Percentiles rank a stretch among this genome's conserved stretches.
Conservation (phyloP, 192 early-diverging fungal genomes). For the Linnemannia hyalina region DNA sequence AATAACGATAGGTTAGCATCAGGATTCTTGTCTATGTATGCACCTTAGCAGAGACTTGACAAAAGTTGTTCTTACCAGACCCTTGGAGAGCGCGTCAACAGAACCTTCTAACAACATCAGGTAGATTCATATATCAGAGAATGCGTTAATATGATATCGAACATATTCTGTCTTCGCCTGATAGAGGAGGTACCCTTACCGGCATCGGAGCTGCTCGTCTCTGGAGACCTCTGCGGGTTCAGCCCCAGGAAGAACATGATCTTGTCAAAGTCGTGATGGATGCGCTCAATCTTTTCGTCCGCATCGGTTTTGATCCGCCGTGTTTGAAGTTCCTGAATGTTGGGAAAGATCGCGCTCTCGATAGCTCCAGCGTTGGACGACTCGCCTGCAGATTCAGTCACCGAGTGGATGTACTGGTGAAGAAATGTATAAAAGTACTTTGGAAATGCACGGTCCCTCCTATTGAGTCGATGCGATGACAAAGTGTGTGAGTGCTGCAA, state of each 20-base stretch:
- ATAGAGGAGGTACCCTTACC: neutral
- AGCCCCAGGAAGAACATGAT: conserved; percentile 71
- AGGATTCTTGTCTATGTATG: no score
- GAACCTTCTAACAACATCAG: neutral
- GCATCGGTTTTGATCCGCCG: conserved; percentile 62
- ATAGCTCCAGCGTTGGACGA: conserved; percentile 24
- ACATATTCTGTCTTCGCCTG: neutral
- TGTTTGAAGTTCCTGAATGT: conserved; percentile 9
- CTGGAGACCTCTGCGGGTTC: conserved; percentile 17
- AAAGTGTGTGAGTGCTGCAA: neutral
- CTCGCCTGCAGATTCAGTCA: conserved; percentile 66
- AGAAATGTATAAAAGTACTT: conserved; percentile 81
- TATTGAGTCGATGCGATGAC: conserved; percentile 15
- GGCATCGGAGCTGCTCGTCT: neutral
- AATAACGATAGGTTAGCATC: neutral
- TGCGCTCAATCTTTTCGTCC: conserved; percentile 82
- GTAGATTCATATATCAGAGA: neutral
- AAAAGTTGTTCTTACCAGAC: neutral
- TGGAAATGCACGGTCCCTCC: conserved; percentile 83
- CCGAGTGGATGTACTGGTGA: conserved; percentile 75
- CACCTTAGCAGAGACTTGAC: no score
- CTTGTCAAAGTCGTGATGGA: conserved; percentile 81
- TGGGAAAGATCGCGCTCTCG: conserved; percentile 28
- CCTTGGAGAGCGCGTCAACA: neutral
- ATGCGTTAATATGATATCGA: neutral